Percentiles rank a stretch among this genome's conserved stretches.
Conservation (phyloP, 805 yeast genomes). For the Pachysolen tannophilus region DNA sequence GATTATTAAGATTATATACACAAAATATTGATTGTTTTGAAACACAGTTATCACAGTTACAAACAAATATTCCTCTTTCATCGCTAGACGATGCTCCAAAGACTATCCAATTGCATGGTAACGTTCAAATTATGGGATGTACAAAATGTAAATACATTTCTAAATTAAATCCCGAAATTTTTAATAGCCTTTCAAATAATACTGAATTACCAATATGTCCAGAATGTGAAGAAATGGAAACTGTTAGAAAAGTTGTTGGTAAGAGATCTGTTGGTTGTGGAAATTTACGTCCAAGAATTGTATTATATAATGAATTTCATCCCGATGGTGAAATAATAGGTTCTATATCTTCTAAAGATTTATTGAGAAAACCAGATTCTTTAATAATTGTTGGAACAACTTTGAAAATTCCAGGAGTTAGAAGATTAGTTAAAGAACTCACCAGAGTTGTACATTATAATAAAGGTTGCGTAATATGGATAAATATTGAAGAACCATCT, state of each 20-base stretch:
- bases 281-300: constrained; percentile 55
- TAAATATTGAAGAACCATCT: constrained; percentile 49
- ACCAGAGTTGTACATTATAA: constrained; percentile 46
- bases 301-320: constrained; percentile 66
- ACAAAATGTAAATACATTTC: constrained; percentile 62
- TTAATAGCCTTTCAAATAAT: constrained; percentile 19
- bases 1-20: constrained; percentile 70
- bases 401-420: constrained; percentile 70
- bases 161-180: constrained; percentile 43
- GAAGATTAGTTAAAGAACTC: constrained; percentile 52
- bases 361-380: constrained; percentile 64
- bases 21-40: constrained; percentile 87
- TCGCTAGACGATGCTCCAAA: constrained; percentile 30
- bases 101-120: constrained; percentile 81
- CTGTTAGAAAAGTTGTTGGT: constrained; percentile 50
- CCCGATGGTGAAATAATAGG: constrained; percentile 90
- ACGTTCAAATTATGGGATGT: constrained; percentile 65
- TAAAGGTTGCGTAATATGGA: constrained; percentile 55
- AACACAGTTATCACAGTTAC: constrained; percentile 39
- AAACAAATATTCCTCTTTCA: constrained; percentile 41
- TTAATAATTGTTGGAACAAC: constrained; percentile 80
- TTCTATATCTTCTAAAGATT: constrained; percentile 58
- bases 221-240: constrained; percentile 53
- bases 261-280: constrained; percentile 59
- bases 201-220: constrained; percentile 48